Base-by-base conservation (phyloP, 257 asterid genomes). In the Pogostemon cablin region DNA sequence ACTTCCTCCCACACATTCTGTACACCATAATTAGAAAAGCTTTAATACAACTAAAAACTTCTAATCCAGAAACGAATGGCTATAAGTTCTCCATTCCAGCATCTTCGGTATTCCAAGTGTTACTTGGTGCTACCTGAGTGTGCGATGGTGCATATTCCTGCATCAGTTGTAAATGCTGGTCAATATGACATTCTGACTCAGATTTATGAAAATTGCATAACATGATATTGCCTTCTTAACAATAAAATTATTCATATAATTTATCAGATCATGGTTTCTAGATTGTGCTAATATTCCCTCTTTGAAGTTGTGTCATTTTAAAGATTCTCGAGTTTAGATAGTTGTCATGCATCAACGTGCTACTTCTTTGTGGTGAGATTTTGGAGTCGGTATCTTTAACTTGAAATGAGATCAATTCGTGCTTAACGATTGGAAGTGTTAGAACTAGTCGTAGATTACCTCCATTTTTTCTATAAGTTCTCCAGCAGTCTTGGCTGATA, bases 391-490 rank as follows among this genome's bases (percentile, higher is more conserved):
- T 9, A 15, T 53, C 20, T 53, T 57, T 32, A 57, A 32, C 25
- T 20, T 54, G 41, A 65, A 17, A 38, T 46, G 4, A 3, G 53
- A 20, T 9, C 46, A 46, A 43, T 9, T 47, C 57, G 25, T 43
- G 9, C 55, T 52, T 20, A 68, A 52, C 7, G 7, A 10, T 43
- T 43, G 0, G 34, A 9, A 47, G 38, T 68, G 4, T 62, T 47
- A 20, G 12, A 12, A 40, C 17, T 7, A 39, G 0, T 17, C 4
- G 5, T 8, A 4, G 32, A 50, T 11, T 81, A 84, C 89, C 90
- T 86, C 86, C 88, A 86, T 86, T 77, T 86, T 82, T 55, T 79
- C 48, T 72, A 86, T 63, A 32, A 86, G 84, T 72, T 84, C 90
- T 73, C 32, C 72, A 61, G 88, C 75, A 60, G 80, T 79, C 15